Conservation (phyloP, 345 rosid species). For the Diplotaxis tenuifolia region DNA sequence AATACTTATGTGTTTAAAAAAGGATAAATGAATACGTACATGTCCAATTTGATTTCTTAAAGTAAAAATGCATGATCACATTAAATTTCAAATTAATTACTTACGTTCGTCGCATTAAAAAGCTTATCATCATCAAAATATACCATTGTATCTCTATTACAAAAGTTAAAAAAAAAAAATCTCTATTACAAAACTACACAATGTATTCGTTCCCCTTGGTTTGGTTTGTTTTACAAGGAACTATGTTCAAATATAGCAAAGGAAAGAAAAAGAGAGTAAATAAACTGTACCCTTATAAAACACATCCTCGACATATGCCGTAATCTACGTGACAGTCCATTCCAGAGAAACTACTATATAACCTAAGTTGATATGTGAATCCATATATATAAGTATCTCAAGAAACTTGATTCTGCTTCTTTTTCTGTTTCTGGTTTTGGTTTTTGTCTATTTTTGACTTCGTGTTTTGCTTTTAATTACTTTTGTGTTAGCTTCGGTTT, state of each 20-base stretch:
- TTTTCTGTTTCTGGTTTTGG: neutral
- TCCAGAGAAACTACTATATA: neutral
- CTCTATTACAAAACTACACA: neutral
- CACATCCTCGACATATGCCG: neutral
- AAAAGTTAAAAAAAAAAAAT: neutral
- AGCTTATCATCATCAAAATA: neutral
- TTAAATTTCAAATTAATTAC: neutral
- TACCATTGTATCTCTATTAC: neutral
- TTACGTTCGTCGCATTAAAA: neutral
- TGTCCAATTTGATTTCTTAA: neutral
- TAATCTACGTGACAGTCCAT: neutral
- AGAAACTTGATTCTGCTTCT: constrained; percentile 10
- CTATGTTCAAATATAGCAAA: neutral
- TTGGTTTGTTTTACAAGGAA: neutral
- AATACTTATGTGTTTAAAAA: too few relatives aligned
- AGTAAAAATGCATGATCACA: neutral
- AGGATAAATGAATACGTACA: too few relatives aligned
- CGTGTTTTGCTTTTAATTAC: neutral
- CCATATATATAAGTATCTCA: neutral
- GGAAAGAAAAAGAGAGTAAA: neutral
- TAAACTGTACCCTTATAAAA: neutral
- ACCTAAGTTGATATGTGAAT: constrained; percentile 1
- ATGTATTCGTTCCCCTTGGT: neutral
- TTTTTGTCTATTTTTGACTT: constrained; percentile 32
- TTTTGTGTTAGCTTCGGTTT: constrained; percentile 1